Conservation (phyloP, 805 yeast genomes). For the Ogataea glucozyma region DNA sequence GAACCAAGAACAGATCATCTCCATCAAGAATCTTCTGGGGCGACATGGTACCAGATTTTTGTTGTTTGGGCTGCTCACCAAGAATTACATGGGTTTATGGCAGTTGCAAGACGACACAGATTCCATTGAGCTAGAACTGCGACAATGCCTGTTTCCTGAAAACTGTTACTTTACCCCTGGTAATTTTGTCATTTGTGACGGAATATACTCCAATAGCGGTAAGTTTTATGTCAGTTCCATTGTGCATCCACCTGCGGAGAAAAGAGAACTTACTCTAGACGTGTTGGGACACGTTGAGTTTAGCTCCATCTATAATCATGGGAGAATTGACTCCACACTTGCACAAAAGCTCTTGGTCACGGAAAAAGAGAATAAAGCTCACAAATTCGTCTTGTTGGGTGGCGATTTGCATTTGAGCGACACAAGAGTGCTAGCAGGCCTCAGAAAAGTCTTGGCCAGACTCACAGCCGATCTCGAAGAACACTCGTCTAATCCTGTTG, state of each 20-base stretch:
- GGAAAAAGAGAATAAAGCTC: slow-evolving; percentile 57
- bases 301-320: slow-evolving; percentile 27
- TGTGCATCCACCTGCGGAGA: slow-evolving; percentile 88
- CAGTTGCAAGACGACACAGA: slow-evolving; percentile 82
- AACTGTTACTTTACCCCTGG: slow-evolving; percentile 75
- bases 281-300: slow-evolving; percentile 81
- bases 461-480: slow-evolving; percentile 52
- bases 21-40: slow-evolving; percentile 83
- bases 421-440: slow-evolving; percentile 55
- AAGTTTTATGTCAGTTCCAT: slow-evolving; percentile 74
- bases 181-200: slow-evolving; percentile 78
- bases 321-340: slow-evolving; percentile 63
- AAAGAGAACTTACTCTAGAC: slow-evolving; percentile 62
- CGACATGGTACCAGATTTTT: slow-evolving; percentile 75
- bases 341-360: slow-evolving; percentile 52
- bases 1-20: slow-evolving; percentile 49
- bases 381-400: slow-evolving; percentile 71
- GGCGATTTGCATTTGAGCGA: slow-evolving; percentile 71
- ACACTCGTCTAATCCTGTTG: slow-evolving; percentile 48
- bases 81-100: slow-evolving; percentile 66
- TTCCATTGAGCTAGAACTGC: slow-evolving; percentile 62
- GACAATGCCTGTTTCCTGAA: slow-evolving; percentile 59
- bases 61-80: slow-evolving; percentile 72
- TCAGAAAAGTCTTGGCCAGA: slow-evolving; percentile 59
- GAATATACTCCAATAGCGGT: slow-evolving; percentile 72